phyloP scores from a whole-genome alignment of 129 eudicot genomes.

The Chrysanthemum seticuspe region DNA sequence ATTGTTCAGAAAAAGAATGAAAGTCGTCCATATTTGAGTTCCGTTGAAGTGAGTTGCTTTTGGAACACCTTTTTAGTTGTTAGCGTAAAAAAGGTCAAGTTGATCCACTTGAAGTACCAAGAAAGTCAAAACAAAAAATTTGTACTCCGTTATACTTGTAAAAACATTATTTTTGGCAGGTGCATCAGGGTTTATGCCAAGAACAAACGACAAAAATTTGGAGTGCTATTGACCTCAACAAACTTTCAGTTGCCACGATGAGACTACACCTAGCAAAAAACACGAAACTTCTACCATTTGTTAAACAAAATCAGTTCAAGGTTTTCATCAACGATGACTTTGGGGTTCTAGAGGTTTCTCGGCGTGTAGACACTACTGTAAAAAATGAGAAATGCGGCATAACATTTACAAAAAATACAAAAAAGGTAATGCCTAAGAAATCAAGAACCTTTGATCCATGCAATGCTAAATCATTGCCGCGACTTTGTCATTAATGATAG shows the following conservation, averaged over 20 bases:
- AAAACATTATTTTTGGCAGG: conserved; percentile 27
- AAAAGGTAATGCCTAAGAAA: not conserved
- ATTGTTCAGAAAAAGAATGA: not conserved
- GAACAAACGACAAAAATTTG: conserved; percentile 41
- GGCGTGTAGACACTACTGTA: not conserved
- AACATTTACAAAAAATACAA: not conserved
- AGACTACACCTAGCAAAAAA: conserved; percentile 27
- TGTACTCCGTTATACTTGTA: too few relatives aligned
- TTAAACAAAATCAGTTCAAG: conserved; percentile 21
- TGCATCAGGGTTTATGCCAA: conserved; percentile 33
- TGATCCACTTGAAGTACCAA: too few relatives aligned
- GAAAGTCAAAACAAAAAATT: too few relatives aligned
- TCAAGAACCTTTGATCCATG: conserved; percentile 19
- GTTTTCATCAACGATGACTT: not conserved
- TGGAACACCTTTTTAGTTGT: too few relatives aligned
- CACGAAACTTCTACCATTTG: conserved; percentile 9
- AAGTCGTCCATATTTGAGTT: not conserved
- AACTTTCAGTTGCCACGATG: conserved; percentile 24
- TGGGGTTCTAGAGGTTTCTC: not conserved
- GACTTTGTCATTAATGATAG: conserved; percentile 22
- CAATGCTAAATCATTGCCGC: conserved; percentile 28
- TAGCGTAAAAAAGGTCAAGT: too few relatives aligned
- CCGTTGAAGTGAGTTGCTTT: too few relatives aligned
- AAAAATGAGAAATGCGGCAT: not conserved
- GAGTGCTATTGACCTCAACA: conserved; percentile 36